Base-by-base conservation (phyloP, 345 rosid genomes). In the Tarenaya hassleriana region DNA sequence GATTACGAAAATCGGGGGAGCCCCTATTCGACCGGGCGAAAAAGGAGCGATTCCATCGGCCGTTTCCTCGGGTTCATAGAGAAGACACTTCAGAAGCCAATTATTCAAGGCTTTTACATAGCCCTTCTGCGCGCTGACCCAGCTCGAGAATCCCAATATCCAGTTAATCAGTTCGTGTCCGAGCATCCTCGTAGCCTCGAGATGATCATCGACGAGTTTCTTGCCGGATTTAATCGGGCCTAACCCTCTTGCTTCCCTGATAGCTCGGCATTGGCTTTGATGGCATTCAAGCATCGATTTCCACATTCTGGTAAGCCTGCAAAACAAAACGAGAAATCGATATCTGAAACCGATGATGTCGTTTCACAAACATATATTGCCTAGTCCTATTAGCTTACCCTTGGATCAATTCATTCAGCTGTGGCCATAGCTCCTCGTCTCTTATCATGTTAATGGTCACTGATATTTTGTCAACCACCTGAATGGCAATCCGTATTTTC, bases 351-450 rank as follows among this genome's bases (percentile, higher is more conserved):
- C 20, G 15, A 18, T 37, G 4, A 48, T 5, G 58, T 54, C 47
- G 32, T 14, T 16, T 4, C 27, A 11, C 45, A 34, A 41, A 35
- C 21, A 41, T 34, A 47, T 13, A 47, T 31, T 20, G 5, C 29
- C 29, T 24, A 16, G 8, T 56, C 42, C 46, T 53, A 39, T 39
- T 19, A 37, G 55, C 63, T 54, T 80, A 94, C 99, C 95, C 99
- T 60, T 77, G 77, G 56, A 94, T 88, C 64, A 94, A 74, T 62
- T 83, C 94, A 59, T 75, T 74, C 1, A 88, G 69, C 39, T 83
- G 97, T 2, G 97, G 99, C 95, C 97, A 94, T 4, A 94, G 69
- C 59, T 94, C 99, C 70, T 88, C 99, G 14, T 94, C 97, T 63
- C 95, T 80, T 42, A 88, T 88, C 82, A 80, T 94, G 66, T 75